Evolutionary conservation across 352 stramenopile genomes (phyloP).

Genomic region (Globisporangium spiculum): DNA sequence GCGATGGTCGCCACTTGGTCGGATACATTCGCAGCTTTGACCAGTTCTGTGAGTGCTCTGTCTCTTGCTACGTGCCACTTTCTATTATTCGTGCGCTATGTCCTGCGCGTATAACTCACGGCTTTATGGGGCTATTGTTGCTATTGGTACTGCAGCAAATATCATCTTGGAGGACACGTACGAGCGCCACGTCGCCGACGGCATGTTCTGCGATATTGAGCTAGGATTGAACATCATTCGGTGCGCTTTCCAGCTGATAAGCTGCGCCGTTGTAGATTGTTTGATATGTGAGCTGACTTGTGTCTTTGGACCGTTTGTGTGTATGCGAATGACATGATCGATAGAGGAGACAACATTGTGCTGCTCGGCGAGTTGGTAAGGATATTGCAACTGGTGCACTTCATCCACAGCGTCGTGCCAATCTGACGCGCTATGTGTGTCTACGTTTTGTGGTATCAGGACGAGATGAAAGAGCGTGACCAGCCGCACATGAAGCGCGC

Average conservation of each 20-base stretch:
- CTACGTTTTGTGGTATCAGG: conserved; percentile 28
- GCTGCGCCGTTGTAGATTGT: not conserved
- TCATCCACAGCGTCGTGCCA: not conserved
- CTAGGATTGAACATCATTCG: conserved; percentile 96
- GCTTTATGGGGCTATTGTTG: not conserved
- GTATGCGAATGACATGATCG: not conserved
- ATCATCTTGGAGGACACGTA: conserved; percentile 96
- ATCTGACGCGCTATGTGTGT: not conserved
- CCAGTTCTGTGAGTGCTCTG: conserved; percentile 70
- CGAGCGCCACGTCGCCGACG: conserved; percentile 84
- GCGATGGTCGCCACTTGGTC: conserved; percentile 94
- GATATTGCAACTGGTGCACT: not conserved
- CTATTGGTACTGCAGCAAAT: conserved; percentile 70
- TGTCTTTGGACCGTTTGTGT: not conserved
- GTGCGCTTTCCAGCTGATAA: conserved; percentile 20
- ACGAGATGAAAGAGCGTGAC: conserved; percentile 78
- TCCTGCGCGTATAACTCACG: not conserved
- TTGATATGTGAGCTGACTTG: not conserved
- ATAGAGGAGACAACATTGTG: conserved; percentile 85
- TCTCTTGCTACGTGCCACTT: not conserved
- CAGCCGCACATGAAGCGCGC: conserved; percentile 82
- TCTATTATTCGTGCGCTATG: not conserved
- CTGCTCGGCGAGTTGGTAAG: conserved; percentile 80
- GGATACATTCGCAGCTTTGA: conserved; percentile 89
- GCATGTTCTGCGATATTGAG: conserved; percentile 94